Evolutionary conservation across 495 filamentous ascomycete genomes (phyloP).

Genomic region (Neurospora africana): DNA sequence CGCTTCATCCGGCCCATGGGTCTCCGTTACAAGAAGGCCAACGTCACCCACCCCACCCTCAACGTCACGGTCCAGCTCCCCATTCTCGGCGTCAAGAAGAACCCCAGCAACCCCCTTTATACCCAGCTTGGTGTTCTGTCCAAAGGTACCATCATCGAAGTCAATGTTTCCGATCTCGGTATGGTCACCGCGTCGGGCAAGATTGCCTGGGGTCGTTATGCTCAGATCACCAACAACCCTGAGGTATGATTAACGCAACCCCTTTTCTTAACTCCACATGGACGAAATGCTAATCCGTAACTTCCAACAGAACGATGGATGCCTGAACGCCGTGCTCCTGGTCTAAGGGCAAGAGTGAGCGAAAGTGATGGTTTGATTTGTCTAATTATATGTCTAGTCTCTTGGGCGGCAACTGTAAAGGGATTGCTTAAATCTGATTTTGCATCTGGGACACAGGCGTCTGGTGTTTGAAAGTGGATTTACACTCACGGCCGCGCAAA

Average conservation of each 20-base stretch:
- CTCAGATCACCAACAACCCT: slow-evolving; percentile 57
- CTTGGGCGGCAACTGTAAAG: neutral
- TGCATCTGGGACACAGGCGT: slow-evolving; percentile 18
- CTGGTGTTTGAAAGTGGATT: slow-evolving; percentile 16
- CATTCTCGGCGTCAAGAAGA: slow-evolving; percentile 95
- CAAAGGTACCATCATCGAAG: slow-evolving; percentile 90
- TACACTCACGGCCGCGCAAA: slow-evolving; percentile 1
- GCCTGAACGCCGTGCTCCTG: slow-evolving; percentile 33
- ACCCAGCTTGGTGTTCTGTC: slow-evolving; percentile 91
- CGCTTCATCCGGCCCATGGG: slow-evolving; percentile 55
- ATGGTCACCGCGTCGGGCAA: slow-evolving; percentile 89
- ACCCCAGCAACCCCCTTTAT: slow-evolving; percentile 85
- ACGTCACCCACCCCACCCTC: slow-evolving; percentile 60
- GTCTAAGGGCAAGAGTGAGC: slow-evolving; percentile 17
- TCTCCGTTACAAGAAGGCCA: slow-evolving; percentile 86
- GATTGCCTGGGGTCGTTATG: slow-evolving; percentile 77
- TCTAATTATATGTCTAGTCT: neutral
- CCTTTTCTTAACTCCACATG: neutral
- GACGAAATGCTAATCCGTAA: neutral
- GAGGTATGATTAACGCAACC: slow-evolving; percentile 31
- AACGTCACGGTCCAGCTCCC: slow-evolving; percentile 65
- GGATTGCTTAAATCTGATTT: neutral
- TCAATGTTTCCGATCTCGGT: slow-evolving; percentile 89
- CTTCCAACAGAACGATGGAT: slow-evolving; percentile 27
- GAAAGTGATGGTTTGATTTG: neutral